Base-by-base conservation (phyloP, 208 protist species). In the Jaenimonas drosophilae region DNA sequence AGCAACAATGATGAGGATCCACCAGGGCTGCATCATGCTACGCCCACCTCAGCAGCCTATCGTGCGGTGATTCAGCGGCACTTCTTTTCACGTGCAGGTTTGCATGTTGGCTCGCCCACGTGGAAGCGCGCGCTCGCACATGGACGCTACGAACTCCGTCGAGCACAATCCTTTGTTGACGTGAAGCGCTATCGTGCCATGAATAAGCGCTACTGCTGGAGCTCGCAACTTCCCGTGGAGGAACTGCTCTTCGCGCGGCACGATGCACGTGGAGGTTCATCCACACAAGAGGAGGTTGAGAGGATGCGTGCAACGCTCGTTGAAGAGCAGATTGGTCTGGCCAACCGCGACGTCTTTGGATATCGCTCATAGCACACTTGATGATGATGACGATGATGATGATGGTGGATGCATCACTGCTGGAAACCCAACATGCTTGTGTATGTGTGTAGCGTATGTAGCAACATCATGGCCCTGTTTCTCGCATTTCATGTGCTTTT, bases 181-280 rank as follows among this genome's bases (percentile, higher is more conserved):
- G 54, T 89, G 12, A 61, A 61, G 42, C 81, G 79, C 47, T 89
- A 75, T 31, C 75, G 80, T 17, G 73, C 70, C 3, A 67, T 89
- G 45, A 20, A 70, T 25, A 89, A 89, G 39, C 68, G 72, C 0
- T 84, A 89, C 29, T 40, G 52, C 4, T 84, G 75, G 80, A 33
- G 67, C 9, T 69, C 66, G 31, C 54, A 70, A 40, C 72, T 73
- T 19, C 65, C 56, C 21, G 27, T 38, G 4, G 51, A 49, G 0
- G 70, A 84, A 37, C 44, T 84, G 41, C 50, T 52, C 16, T 59
- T 59, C 21, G 50, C 47, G 21, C 62, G 30, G 48, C n/a, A 46
- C 24, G 26, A 50, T 44, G 0, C 38, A 49, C 30, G 39, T 59
- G 42, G 62, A 19, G 39, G 58, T 52, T 45, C 38, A 54, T 47